Conservation (phyloP, 352 stramenopile genomes). For the Phytophthora sp. region DNA sequence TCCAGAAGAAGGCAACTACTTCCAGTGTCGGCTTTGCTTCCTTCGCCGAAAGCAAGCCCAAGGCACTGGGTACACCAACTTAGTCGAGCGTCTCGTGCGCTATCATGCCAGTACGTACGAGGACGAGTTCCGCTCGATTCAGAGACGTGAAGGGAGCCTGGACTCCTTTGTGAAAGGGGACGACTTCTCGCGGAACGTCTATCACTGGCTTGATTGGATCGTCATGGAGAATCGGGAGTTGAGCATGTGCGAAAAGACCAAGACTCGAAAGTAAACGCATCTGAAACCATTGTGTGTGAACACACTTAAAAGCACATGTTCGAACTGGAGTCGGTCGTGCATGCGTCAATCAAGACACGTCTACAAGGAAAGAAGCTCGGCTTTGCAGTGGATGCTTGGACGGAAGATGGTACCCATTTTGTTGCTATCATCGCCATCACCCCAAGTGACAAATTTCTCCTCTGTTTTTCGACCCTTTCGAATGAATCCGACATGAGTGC, state of each 20-base stretch:
- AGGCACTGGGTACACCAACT: too few species aligned
- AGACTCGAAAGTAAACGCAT: too few species aligned
- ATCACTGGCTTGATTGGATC: too few species aligned
- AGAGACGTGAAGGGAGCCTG: constrained; percentile 7
- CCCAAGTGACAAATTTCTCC: not conserved
- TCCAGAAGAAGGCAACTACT: constrained; percentile 8
- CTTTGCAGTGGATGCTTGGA: too few species aligned
- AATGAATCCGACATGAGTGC: too few species aligned
- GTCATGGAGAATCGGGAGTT: constrained; percentile 19
- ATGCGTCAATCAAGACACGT: not conserved
- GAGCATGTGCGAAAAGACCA: constrained; percentile 19
- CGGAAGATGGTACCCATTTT: too few species aligned
- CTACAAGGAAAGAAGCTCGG: not conserved
- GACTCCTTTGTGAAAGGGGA: constrained; percentile 3
- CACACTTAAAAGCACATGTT: constrained; percentile 22
- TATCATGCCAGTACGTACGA: too few species aligned
- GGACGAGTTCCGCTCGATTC: too few species aligned
- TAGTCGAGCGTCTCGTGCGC: too few species aligned
- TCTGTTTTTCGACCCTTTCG: constrained; percentile 25
- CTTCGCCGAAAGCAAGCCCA: too few species aligned
- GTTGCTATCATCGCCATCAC: constrained; percentile 22
- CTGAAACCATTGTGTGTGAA: too few species aligned
- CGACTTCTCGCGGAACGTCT: constrained; percentile 1
- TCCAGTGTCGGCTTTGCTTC: constrained; percentile 4
- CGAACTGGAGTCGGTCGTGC: constrained; percentile 3